These are phyloP conservation scores for Cladosporium sp. DNA, from an alignment of 2,329 filamentous ascomycete genomes.

Conservation along the genomic window DNA sequence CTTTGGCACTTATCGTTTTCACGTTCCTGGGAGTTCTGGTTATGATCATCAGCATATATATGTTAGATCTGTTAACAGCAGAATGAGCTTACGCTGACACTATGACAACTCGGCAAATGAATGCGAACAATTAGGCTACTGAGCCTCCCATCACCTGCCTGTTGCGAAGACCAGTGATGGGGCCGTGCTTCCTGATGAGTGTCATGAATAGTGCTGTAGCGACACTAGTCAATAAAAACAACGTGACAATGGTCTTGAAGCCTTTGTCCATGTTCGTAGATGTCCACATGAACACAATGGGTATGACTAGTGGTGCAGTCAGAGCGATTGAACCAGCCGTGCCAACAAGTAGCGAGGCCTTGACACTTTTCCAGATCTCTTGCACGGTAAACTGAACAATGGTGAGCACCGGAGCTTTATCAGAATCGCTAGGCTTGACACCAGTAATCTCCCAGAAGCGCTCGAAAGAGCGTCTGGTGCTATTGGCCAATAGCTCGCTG, in stretches of 20 bases:
- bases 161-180: background rate
- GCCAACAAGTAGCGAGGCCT: background rate
- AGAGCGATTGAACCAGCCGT: conserved; percentile 5
- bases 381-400: conserved; percentile 10
- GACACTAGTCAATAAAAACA: conserved; percentile 18
- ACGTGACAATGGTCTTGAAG: conserved; percentile 15
- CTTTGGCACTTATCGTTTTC: conserved; percentile 12
- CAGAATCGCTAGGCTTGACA: conserved; percentile 1
- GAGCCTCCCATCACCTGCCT: background rate
- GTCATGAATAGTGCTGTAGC: background rate
- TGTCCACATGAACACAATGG: conserved; percentile 20
- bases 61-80: background rate
- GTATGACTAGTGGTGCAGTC: conserved; percentile 17
- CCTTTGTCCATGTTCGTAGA: conserved; percentile 15
- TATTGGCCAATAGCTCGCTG: conserved; percentile 17
- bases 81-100: background rate
- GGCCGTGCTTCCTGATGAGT: conserved; percentile 2
- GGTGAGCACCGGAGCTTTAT: background rate
- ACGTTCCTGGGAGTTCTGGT: conserved; percentile 9
- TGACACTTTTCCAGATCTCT: conserved; percentile 11
- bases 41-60: conserved; percentile 6
- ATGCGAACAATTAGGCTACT: background rate
- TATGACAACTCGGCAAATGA: background rate
- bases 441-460: conserved; percentile 5
- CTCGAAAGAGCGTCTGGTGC: conserved; percentile 3